Conservation (phyloP, 2,329 filamentous ascomycete species). For the Fusarium sororula region DNA sequence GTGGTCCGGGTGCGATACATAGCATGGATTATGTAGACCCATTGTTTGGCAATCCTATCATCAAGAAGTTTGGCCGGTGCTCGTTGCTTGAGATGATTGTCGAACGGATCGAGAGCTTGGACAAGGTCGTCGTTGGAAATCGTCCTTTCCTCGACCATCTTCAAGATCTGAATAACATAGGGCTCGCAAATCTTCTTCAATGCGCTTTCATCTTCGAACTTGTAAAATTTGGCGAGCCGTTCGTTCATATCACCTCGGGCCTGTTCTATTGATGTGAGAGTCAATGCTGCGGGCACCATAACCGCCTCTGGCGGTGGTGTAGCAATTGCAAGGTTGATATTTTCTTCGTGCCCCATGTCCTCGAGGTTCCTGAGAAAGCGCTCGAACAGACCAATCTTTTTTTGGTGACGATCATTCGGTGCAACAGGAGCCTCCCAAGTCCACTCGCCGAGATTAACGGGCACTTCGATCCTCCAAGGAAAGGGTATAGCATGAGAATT, state of each 20-base stretch:
- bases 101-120: constrained; percentile 32
- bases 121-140: constrained; percentile 28
- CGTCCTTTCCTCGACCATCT: constrained; percentile 9
- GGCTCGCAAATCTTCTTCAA: constrained; percentile 11
- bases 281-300: neutral
- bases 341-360: constrained; percentile 3
- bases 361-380: constrained; percentile 44
- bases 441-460: constrained; percentile 58
- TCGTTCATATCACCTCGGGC: neutral
- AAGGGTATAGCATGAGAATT: constrained; percentile 49
- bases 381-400: constrained; percentile 37
- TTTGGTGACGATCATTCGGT: constrained; percentile 40
- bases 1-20: constrained; percentile 7
- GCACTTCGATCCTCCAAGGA: constrained; percentile 58
- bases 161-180: constrained; percentile 11
- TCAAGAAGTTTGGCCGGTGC: constrained; percentile 8
- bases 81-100: constrained; percentile 1
- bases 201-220: neutral
- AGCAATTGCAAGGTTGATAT: neutral
- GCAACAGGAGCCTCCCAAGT: constrained; percentile 61
- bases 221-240: neutral
- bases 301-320: neutral
- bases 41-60: constrained; percentile 8
- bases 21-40: constrained; percentile 13
- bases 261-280: neutral